Base-by-base conservation (phyloP, 805 yeast species). In the Nadsonia fulvescens region DNA sequence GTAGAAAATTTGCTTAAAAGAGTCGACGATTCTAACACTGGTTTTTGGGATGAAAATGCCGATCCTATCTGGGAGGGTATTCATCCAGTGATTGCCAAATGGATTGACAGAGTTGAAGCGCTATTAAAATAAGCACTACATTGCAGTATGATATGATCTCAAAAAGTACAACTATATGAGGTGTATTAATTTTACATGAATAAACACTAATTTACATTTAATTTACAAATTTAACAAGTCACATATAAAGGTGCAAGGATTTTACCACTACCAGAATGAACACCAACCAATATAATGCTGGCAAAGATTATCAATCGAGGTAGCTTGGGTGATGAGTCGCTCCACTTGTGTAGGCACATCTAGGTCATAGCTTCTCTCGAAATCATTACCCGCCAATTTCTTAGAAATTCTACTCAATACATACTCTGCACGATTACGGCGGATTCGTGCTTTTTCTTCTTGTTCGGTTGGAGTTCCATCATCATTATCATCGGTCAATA, bases 211-310 rank as follows among this genome's bases (percentile, higher is more conserved):
- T n/a, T n/a, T n/a, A n/a, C n/a, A n/a, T n/a, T n/a, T n/a, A n/a
- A n/a, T n/a, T n/a, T n/a, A n/a, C n/a, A n/a, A n/a, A n/a, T n/a
- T n/a, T n/a, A n/a, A n/a, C n/a, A n/a, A n/a, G n/a, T n/a, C n/a
- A n/a, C n/a, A n/a, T n/a, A n/a, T n/a, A n/a, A n/a, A n/a, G n/a
- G n/a, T n/a, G n/a, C n/a, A n/a, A n/a, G n/a, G n/a, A n/a, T n/a
- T n/a, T n/a, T n/a, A 17, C 9, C n/a, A 6, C 48, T 43, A 86
- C 96, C 98, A 89, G 66, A 86, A 89, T 1, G 96, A 78, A 53
- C 99, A 89, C 99, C 99, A 89, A 11, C 99, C 99, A 34, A 89
- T 76, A 46, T 78, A 89, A 51, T 86, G 98, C 51, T 82, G 95
- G 43, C 96, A 89, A 29, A 89, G 54, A 41, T 89, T 89, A 46